Percentiles rank a stretch among this genome's conserved stretches.
Conservation (phyloP, 345 rosid species). For the Heritiera littoralis region DNA sequence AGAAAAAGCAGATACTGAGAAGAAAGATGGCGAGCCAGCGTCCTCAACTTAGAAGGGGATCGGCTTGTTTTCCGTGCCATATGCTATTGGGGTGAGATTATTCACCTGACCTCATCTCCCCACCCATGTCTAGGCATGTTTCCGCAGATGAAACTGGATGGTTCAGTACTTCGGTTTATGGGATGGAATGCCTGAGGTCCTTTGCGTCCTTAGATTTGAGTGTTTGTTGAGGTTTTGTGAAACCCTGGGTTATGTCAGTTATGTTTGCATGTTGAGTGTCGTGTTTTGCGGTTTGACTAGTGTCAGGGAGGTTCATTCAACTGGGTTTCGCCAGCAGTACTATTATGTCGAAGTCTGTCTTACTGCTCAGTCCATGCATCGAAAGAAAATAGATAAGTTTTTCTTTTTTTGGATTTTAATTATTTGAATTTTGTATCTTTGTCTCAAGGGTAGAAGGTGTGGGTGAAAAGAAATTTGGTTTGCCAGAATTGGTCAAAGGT, state of each 20-base stretch:
- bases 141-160: conserved; percentile 8
- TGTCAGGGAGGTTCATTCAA: background rate
- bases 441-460: background rate
- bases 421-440: conserved; percentile 12
- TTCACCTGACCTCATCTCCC: conserved; percentile 3
- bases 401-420: background rate
- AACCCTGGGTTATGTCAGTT: conserved; percentile 32
- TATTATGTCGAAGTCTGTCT: background rate
- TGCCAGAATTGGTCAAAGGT: background rate
- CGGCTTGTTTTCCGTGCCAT: conserved; percentile 8
- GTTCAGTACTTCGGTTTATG: background rate
- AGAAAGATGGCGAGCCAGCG: conserved; percentile 31
- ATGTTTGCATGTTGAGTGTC: conserved; percentile 38
- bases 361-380: background rate
- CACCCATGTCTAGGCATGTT: conserved; percentile 23
- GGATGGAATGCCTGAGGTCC: conserved; percentile 34
- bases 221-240: conserved; percentile 33
- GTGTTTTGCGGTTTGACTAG: conserved; percentile 28
- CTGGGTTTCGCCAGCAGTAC: background rate
- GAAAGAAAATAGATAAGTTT: conserved; percentile 7
- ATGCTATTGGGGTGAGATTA: conserved; percentile 22
- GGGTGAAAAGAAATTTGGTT: background rate
- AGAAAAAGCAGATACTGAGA: too few species aligned
- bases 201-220: conserved; percentile 32
- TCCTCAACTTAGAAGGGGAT: conserved; percentile 45